Evolutionary conservation across 2,329 filamentous ascomycete genomes (phyloP).

Genomic region (Alternaria angustiovoidea): DNA sequence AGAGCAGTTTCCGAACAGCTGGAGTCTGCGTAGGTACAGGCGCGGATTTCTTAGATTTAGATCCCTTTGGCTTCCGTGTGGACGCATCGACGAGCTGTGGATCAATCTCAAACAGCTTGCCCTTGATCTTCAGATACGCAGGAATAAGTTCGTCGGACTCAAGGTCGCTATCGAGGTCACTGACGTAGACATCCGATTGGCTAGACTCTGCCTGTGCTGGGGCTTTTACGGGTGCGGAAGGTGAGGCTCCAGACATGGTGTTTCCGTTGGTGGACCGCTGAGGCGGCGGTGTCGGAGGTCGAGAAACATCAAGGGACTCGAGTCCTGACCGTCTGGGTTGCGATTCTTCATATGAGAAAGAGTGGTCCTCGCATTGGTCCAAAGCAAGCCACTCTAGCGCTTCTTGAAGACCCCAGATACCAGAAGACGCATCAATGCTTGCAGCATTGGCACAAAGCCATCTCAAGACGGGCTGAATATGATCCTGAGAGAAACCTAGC

Average conservation of each 20-base stretch:
- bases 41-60: slow-evolving; percentile 30
- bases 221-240: slow-evolving; percentile 5
- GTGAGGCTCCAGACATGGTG: background rate
- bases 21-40: slow-evolving; percentile 43
- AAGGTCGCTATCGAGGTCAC: slow-evolving; percentile 60
- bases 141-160: slow-evolving; percentile 66
- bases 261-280: slow-evolving; percentile 2
- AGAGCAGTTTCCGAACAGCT: slow-evolving; percentile 70
- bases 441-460: slow-evolving; percentile 49
- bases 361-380: slow-evolving; percentile 72
- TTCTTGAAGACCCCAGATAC: slow-evolving; percentile 86
- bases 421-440: slow-evolving; percentile 61
- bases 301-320: slow-evolving; percentile 33
- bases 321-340: slow-evolving; percentile 26
- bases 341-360: slow-evolving; percentile 71
- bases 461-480: slow-evolving; percentile 41
- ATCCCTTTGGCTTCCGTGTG: slow-evolving; percentile 41
- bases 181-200: slow-evolving; percentile 51
- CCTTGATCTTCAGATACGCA: slow-evolving; percentile 78
- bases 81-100: slow-evolving; percentile 65
- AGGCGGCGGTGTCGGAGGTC: slow-evolving; percentile 25
- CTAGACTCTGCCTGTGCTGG: slow-evolving; percentile 20
- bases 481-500: slow-evolving; percentile 68
- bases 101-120: slow-evolving; percentile 57
- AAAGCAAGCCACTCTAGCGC: slow-evolving; percentile 89